phyloP scores from a whole-genome alignment of 1,139 yeast genomes.

The Magnusiomyces fungicola region DNA sequence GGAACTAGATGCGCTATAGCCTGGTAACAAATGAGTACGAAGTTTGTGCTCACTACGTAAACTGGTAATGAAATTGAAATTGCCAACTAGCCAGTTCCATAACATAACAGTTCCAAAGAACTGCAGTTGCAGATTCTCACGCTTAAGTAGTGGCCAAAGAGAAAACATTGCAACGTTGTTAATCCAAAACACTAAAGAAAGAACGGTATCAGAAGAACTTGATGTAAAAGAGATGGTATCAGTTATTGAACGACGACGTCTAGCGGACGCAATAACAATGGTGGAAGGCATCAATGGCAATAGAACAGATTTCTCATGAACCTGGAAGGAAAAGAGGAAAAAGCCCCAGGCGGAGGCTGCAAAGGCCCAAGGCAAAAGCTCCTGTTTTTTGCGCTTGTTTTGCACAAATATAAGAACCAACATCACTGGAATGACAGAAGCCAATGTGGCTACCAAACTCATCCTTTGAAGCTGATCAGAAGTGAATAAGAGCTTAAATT shows the following conservation, averaged over 20 bases:
- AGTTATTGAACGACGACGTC: background rate
- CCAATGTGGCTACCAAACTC: constrained; percentile 57
- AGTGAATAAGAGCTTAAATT: constrained; percentile 53
- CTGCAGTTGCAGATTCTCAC: constrained; percentile 68
- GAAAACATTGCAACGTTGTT: constrained; percentile 80
- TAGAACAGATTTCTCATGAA: constrained; percentile 86
- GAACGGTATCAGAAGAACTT: constrained; percentile 28
- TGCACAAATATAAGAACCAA: constrained; percentile 41
- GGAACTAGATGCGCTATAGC: background rate
- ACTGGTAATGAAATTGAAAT: constrained; percentile 14
- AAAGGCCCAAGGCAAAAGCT: constrained; percentile 61
- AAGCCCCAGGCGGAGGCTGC: constrained; percentile 84
- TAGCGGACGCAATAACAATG: constrained; percentile 47
- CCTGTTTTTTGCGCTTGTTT: constrained; percentile 37
- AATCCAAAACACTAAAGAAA: constrained; percentile 78
- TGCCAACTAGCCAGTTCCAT: constrained; percentile 73
- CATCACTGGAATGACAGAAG: constrained; percentile 63
- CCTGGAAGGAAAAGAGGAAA: constrained; percentile 87
- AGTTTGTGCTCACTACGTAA: constrained; percentile 6
- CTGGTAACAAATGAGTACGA: constrained; percentile 6
- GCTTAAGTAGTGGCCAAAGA: constrained; percentile 75
- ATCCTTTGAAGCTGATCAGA: constrained; percentile 52
- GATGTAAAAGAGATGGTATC: constrained; percentile 1
- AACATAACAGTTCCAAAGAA: constrained; percentile 53
- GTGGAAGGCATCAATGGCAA: constrained; percentile 84